Conservation (phyloP, 2,329 filamentous ascomycete species). For the Aureobasidium subglaciale region DNA sequence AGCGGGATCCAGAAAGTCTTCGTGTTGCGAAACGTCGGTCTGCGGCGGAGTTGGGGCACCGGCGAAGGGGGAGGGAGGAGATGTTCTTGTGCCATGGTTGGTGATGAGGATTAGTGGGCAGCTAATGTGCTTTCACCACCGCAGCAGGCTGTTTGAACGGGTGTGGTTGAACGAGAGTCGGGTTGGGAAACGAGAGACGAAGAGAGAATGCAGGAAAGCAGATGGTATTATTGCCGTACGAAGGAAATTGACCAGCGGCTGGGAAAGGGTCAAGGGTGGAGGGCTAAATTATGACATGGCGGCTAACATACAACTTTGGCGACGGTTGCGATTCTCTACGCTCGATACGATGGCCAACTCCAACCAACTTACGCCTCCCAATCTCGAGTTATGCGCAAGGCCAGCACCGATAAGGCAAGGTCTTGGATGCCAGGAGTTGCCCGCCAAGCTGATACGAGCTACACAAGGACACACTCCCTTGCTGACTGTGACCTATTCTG, state of each 20-base stretch:
- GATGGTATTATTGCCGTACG: background rate
- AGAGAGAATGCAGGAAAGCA: background rate
- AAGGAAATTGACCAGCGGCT: slow-evolving; percentile 9
- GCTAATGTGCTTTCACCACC: background rate
- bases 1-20: slow-evolving; percentile 16
- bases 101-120: background rate
- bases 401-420: background rate
- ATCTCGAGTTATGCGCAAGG: background rate
- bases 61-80: slow-evolving; percentile 7
- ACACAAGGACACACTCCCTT: background rate
- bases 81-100: slow-evolving; percentile 2
- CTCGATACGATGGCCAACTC: slow-evolving; percentile 6
- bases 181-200: background rate
- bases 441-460: slow-evolving; percentile 2
- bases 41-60: background rate
- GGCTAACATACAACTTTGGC: background rate
- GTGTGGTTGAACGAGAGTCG: slow-evolving; percentile 8
- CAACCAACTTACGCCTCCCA: background rate
- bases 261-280: background rate
- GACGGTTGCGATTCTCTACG: background rate
- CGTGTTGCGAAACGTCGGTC: slow-evolving; percentile 11
- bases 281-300: slow-evolving; percentile 6
- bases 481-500: background rate
- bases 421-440: background rate
- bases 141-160: slow-evolving; percentile 3